Base-by-base conservation (phyloP, 108 stramenopile genomes). In the Aurantiochytrium sp. region DNA sequence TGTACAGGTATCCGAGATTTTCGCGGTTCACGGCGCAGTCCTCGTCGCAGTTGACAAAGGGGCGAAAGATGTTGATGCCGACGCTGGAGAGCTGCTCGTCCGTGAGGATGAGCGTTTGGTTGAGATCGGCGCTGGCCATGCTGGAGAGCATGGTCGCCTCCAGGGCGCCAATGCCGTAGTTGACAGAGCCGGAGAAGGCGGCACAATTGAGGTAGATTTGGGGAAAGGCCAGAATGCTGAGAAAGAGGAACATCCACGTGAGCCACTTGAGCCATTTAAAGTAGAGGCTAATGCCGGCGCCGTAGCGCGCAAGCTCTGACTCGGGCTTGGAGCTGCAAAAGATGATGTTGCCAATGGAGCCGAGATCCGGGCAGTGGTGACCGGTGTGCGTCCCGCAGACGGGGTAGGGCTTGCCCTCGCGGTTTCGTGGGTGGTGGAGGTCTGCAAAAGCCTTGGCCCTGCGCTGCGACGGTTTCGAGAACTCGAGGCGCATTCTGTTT, bases 211-310 rank as follows among this genome's bases (percentile, higher is more conserved):
- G 35, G 19, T 42, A 57, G 16, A 87, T 29, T 57, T 57, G 19
- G 5, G 87, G 87, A 8, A 44, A 35, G 55, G 21, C 57, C 1
- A 87, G 18, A 25, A 87, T 8, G 87, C 57, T 58, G 35, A 87
- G 58, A 3, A 58, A 10, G 29, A 28, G 25, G 25, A 87, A 87
- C 87, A 87, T 43, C 58, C 87, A 87, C 12, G 87, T 12, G 18
- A 87, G 58, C 87, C 87, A 87, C 43, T 87, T 87, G 87, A 87
- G 51, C 57, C 57, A 87, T 43, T 87, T 87, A n/a, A 87, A 87
- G 58, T 87, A 87, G 18, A 87, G 87, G 43, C 25, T 35, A 1
- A 87, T 58, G 55, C 87, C 87, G 16, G 87, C 35, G 57, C 87
- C 87, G 42, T 42, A 87, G 25, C 57, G 25, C 3, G 87, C 87